Evolutionary conservation across 495 filamentous ascomycete genomes (phyloP).

Genomic region (Podospora sp.): DNA sequence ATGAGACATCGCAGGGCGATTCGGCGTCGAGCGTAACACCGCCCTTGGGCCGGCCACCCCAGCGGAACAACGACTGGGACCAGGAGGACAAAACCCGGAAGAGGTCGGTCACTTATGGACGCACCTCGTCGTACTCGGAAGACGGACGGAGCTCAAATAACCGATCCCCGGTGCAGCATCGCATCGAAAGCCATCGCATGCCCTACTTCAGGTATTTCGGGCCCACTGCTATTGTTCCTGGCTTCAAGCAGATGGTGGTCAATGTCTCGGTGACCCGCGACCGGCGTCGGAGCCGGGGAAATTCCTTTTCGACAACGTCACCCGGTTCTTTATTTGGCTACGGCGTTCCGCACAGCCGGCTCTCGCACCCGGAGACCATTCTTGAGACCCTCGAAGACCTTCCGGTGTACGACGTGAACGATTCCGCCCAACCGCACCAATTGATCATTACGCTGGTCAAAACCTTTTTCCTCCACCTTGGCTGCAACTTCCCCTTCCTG

Average conservation of each 20-base stretch:
- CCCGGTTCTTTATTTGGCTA: slow-evolving; percentile 35
- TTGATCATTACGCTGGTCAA: slow-evolving; percentile 74
- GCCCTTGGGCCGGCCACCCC: slow-evolving; percentile 20
- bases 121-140: slow-evolving; percentile 45
- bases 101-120: slow-evolving; percentile 27
- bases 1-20: slow-evolving; percentile 26
- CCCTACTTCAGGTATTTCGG: slow-evolving; percentile 89
- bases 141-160: slow-evolving; percentile 44
- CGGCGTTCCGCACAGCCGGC: slow-evolving; percentile 18
- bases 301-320: slow-evolving; percentile 47
- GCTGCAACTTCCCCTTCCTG: slow-evolving; percentile 82
- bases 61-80: slow-evolving; percentile 36
- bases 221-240: slow-evolving; percentile 84
- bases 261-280: slow-evolving; percentile 60
- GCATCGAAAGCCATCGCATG: slow-evolving; percentile 64
- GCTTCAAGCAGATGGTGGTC: slow-evolving; percentile 91
- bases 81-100: slow-evolving; percentile 31
- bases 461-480: slow-evolving; percentile 75
- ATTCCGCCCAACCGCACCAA: slow-evolving; percentile 65
- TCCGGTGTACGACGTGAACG: slow-evolving; percentile 76
- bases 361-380: slow-evolving; percentile 46
- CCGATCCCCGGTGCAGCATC: slow-evolving; percentile 46
- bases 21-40: slow-evolving; percentile 30
- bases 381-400: slow-evolving; percentile 64
- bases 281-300: slow-evolving; percentile 46